A percentile compares a stretch with the other conserved stretches of the same genome.
Evolutionary conservation across 306 rosid genomes (phyloP).

Genomic region (Casuarina equisetifolia): DNA sequence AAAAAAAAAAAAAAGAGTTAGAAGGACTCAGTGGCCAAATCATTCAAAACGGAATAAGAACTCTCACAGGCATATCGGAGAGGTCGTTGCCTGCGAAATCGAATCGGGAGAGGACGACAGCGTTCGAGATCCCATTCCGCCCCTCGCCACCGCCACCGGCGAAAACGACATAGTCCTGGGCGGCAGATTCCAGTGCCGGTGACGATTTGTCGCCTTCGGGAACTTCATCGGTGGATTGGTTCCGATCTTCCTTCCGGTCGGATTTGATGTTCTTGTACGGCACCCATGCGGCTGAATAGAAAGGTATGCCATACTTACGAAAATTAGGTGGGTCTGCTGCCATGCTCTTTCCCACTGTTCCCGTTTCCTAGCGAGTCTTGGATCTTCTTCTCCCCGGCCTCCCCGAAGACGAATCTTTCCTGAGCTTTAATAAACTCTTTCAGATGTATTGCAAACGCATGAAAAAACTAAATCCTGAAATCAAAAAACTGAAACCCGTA

Average conservation of each 20-base stretch:
- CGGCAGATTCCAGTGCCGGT: constrained; percentile 18
- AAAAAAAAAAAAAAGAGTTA: background rate
- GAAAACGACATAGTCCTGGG: constrained; percentile 44
- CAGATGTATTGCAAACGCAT: too few relatives aligned
- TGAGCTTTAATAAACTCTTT: too few relatives aligned
- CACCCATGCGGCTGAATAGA: constrained; percentile 72
- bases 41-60: constrained; percentile 7
- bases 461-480: too few relatives aligned
- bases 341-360: constrained; percentile 33
- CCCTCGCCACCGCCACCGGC: constrained; percentile 97
- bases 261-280: constrained; percentile 38
- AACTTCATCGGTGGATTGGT: constrained; percentile 35
- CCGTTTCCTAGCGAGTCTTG: background rate
- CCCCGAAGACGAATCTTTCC: too few relatives aligned
- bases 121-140: constrained; percentile 78
- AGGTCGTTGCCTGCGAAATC: constrained; percentile 57
- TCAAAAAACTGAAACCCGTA: too few relatives aligned
- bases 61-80: constrained; percentile 58
- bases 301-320: constrained; percentile 81
- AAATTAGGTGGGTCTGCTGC: constrained; percentile 42
- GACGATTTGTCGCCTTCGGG: constrained; percentile 28
- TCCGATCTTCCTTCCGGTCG: background rate
- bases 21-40: background rate
- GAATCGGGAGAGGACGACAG: constrained; percentile 54
- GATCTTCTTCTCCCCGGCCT: background rate